Percentiles rank a stretch among this genome's conserved stretches.
Conservation (phyloP, 1,139 yeast species). For the Pneumocystis wakefieldiae region DNA sequence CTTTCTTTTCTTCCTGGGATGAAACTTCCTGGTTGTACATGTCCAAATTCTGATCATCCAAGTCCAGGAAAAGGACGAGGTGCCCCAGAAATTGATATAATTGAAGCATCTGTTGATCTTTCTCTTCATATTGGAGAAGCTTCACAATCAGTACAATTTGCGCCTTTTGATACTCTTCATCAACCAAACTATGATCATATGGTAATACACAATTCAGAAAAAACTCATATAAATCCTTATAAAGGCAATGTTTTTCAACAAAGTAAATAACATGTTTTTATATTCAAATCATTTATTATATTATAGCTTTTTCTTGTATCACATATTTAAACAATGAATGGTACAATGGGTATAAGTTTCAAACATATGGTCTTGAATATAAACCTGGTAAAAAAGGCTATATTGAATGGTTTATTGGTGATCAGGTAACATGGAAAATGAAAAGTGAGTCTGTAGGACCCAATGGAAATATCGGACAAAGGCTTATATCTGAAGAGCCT, state of each 20-base stretch:
- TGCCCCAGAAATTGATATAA: conserved; percentile 75
- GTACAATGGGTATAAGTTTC: conserved; percentile 48
- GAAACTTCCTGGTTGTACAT: conserved; percentile 50
- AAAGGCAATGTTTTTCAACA: conserved; percentile 79
- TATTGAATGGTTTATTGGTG: conserved; percentile 69
- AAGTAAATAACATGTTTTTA: background rate
- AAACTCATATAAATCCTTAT: conserved; percentile 59
- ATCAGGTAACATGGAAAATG: conserved; percentile 47
- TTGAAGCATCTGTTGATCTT: conserved; percentile 49
- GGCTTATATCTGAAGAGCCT: conserved; percentile 68
- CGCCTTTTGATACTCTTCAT: conserved; percentile 80
- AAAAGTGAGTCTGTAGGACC: conserved; percentile 55
- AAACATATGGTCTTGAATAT: conserved; percentile 66
- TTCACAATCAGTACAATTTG: conserved; percentile 70
- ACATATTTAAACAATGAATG: conserved; percentile 57
- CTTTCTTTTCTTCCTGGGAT: conserved; percentile 69
- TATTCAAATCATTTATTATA: background rate
- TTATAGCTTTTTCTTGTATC: conserved; percentile 56
- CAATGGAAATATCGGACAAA: conserved; percentile 67
- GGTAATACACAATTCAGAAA: conserved; percentile 43
- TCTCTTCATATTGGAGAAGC: conserved; percentile 37
- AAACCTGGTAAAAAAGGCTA: conserved; percentile 59
- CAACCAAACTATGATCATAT: conserved; percentile 62
- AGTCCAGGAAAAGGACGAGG: conserved; percentile 70
- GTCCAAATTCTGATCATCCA: conserved; percentile 67